Base-by-base conservation (phyloP, 768 basidiomycete species). In the Tricholoma hemisulphureum region DNA sequence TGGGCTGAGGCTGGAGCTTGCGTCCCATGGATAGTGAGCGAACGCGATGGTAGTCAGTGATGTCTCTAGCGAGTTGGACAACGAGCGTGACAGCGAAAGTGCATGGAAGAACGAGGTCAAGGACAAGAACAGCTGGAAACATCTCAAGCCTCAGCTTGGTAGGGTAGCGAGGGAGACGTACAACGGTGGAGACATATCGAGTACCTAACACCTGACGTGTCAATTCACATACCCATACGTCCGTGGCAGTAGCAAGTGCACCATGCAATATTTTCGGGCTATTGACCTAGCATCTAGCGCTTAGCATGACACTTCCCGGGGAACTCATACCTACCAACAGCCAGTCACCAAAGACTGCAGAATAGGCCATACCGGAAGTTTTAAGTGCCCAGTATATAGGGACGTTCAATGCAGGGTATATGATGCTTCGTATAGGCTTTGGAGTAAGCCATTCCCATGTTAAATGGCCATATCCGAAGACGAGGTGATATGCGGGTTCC, bases 381-480 rank as follows among this genome's bases (percentile, higher is more conserved):
- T 86, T 86, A 51, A 98, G 67, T 0, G 84, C 23, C 83, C 85
- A 88, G 66, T 91, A 98, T 9, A 89, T 67, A 0, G 91, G 89
- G 24, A 91, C 76, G 65, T 93, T 97, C 32, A 95, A 63, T 16
- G 84, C 80, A 16, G 95, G 93, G 71, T 93, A 96, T 50, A 90
- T 53, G 58, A 93, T 82, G 66, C 88, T 91, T 53, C 93, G 83
- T 65, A 95, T 86, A 6, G 93, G 91, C 13, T 69, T 70, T 20
- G 79, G 73, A 51, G 80, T 73, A 43, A 82, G 74, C 97, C 97
- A 99, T 77, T 99, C 97, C 97, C 97, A 99, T 21, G 95, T 98
- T 39, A 94, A 77, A 63, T 87, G 81, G 2, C 95, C 96, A 73
- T 93, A 93, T 46, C 95, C 94, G 69, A 93, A 98, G 51, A 97